A percentile compares a stretch with the other conserved stretches of the same genome.
Evolutionary conservation across 495 filamentous ascomycete species (phyloP).

Genomic region (Penicillium crystallinum): DNA sequence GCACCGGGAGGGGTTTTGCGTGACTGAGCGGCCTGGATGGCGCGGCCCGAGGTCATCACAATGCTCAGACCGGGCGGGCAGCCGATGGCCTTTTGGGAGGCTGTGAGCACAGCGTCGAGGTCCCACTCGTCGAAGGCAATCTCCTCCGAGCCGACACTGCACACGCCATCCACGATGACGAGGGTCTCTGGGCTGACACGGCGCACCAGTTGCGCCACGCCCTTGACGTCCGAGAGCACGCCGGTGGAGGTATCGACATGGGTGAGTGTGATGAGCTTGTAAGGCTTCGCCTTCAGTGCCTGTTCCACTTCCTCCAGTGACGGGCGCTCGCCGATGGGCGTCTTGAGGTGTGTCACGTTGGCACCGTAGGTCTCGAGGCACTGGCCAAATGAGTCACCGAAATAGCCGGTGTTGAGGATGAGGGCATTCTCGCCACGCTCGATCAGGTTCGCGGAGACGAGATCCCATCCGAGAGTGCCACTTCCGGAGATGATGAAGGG

Average conservation of each 20-base stretch:
- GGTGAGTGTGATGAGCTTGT: slow-evolving; percentile 89
- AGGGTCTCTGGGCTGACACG: slow-evolving; percentile 84
- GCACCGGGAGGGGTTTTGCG: slow-evolving; percentile 73
- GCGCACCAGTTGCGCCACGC: slow-evolving; percentile 73
- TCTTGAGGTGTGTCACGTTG: slow-evolving; percentile 81
- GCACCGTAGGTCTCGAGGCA: slow-evolving; percentile 89
- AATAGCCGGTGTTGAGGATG: slow-evolving; percentile 94
- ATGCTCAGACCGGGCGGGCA: slow-evolving; percentile 91
- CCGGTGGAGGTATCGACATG: slow-evolving; percentile 97
- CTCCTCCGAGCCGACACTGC: slow-evolving; percentile 93
- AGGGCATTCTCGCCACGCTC: slow-evolving; percentile 86
- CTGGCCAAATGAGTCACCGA: slow-evolving; percentile 89
- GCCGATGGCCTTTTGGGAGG: slow-evolving; percentile 93
- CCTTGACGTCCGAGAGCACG: slow-evolving; percentile 84
- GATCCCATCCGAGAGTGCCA: slow-evolving; percentile 93
- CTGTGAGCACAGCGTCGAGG: slow-evolving; percentile 87
- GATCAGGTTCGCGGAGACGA: slow-evolving; percentile 84
- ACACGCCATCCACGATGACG: slow-evolving; percentile 90
- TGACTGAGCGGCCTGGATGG: slow-evolving; percentile 74
- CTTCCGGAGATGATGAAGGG: slow-evolving; percentile 92
- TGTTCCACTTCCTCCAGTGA: slow-evolving; percentile 80
- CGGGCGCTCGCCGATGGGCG: slow-evolving; percentile 83
- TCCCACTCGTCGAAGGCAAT: slow-evolving; percentile 94
- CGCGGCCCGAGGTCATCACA: slow-evolving; percentile 82
- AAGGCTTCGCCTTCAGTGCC: slow-evolving; percentile 79